Base-by-base conservation (phyloP, 2,329 filamentous ascomycete genomes). In the Tolypocladium pustulatum region DNA sequence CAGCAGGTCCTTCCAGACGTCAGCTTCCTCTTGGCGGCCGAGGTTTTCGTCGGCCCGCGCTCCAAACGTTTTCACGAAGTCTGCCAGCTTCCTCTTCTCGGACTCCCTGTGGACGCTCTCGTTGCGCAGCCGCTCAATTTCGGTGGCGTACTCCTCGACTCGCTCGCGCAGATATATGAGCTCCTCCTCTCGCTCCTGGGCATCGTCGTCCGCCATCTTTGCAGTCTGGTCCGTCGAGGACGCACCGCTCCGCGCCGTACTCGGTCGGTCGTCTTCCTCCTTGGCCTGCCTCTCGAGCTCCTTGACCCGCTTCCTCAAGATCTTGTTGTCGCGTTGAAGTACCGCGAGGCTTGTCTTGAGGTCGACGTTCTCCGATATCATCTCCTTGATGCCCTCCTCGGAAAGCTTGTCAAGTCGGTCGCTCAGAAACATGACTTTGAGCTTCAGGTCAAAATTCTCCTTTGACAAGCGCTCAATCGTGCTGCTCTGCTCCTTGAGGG, bases 351-450 rank as follows among this genome's bases (percentile, higher is more conserved):
- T 90, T 0, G 93, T 96, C 73, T 95, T 94, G 55, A 97, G 81
- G 70, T 97, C 91, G 5, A 97, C 93, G 67, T 97, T 99, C 73
- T 97, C 93, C 52, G 91, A 91, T 66, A 97, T 96, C 87, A 97
- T 95, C 71, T 97, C 93, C 75, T 96, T 96, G 71, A 99, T 88
- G 63, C 92, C 91, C 74, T 97, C 93, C 71, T 97, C 93, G 1
- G 92, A 97, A 49, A 95, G 83, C 69, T 93, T 94, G 72, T 96
- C 91, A 25, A 99, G 77, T 1, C 93, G 89, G 71, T 97, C 90
- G 67, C 93, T 95, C 55, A 99, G 81, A 69, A 97, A 99, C 80
- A 97, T 95, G 63, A 97, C 94, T 71, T 96, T 95, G 73, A 97
- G 86, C 74, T 97, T 97, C 58, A 97, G 77, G 70, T 97, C 93